phyloP scores from a whole-genome alignment of 164 flowering plant species.

The Vitis amurensis region DNA sequence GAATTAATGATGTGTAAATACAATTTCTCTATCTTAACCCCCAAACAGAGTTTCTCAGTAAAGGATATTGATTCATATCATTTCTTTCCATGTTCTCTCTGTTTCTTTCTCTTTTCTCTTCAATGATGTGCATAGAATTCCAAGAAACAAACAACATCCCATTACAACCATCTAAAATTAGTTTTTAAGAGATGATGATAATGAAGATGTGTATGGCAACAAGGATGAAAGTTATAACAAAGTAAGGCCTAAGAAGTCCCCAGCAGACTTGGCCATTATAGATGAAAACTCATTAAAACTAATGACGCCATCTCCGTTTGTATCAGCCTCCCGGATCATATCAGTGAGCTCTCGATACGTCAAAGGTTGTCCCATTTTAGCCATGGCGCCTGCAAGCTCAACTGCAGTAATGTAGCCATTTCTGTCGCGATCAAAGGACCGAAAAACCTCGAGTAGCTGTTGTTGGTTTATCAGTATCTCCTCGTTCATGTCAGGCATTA shows the following conservation, averaged over 20 bases:
- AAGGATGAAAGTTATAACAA: no score
- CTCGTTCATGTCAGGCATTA: constrained; percentile 21
- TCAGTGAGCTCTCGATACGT: constrained; percentile 31
- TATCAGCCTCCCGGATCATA: constrained; percentile 40
- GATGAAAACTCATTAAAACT: constrained; percentile 35
- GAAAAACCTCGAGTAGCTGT: constrained; percentile 29
- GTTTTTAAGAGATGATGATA: no score
- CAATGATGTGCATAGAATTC: no score
- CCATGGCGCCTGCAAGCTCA: constrained; percentile 42
- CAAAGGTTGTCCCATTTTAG: constrained; percentile 43
- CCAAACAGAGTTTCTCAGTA: no score
- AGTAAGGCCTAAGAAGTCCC: constrained; percentile 16
- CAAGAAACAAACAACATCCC: no score
- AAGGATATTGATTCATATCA: no score
- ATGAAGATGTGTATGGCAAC: no score
- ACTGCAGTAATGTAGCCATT: constrained; percentile 41
- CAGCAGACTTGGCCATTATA: constrained; percentile 18
- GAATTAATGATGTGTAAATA: no score
- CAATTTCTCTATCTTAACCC: no score
- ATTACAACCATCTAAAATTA: no score
- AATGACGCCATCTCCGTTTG: constrained; percentile 37
- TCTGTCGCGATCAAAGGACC: constrained; percentile 35
- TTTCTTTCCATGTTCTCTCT: no score
- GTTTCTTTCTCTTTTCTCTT: no score
- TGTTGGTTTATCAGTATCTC: constrained; percentile 24